A percentile compares a stretch with the other conserved stretches of the same genome.
These are phyloP conservation scores for Quercus rubra DNA, from an alignment of 306 rosid species.

Conservation along the genomic window DNA sequence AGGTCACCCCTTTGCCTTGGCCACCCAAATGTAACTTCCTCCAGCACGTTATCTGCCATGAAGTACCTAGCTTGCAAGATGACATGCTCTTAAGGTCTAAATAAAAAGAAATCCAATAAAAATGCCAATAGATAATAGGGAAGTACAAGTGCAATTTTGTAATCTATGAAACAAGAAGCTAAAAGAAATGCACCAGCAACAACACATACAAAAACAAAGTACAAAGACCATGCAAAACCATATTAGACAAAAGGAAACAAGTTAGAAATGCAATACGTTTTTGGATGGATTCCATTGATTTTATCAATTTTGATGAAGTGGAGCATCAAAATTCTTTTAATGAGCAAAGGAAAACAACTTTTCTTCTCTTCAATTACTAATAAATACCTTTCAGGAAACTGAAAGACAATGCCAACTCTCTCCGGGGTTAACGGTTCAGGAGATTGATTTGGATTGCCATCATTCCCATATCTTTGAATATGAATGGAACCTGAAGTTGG, in stretches of 20 bases:
- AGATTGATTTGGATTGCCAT: constrained; percentile 59
- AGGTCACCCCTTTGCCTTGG: constrained; percentile 69
- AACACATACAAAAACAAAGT: background rate
- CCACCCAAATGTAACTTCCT: constrained; percentile 98
- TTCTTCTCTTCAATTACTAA: constrained; percentile 5
- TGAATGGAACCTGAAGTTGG: constrained; percentile 84
- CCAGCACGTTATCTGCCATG: constrained; percentile 80
- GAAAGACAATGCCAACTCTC: constrained; percentile 93
- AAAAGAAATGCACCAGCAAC: background rate
- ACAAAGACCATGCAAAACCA: background rate
- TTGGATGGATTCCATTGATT: background rate
- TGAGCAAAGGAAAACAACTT: constrained; percentile 10
- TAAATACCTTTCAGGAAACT: constrained; percentile 89
- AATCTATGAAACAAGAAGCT: constrained; percentile 4
- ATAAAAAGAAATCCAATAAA: background rate
- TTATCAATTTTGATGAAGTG: background rate
- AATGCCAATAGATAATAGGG: background rate
- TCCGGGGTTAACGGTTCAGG: constrained; percentile 59
- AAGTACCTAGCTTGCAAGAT: constrained; percentile 61
- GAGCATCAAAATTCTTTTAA: background rate
- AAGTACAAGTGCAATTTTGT: background rate
- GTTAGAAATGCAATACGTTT: background rate
- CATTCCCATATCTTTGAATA: constrained; percentile 61
- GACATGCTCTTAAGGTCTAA: background rate
- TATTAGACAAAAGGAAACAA: background rate